Base-by-base conservation (phyloP, 148 eudicot genomes). In the Rhododendron ovatum region DNA sequence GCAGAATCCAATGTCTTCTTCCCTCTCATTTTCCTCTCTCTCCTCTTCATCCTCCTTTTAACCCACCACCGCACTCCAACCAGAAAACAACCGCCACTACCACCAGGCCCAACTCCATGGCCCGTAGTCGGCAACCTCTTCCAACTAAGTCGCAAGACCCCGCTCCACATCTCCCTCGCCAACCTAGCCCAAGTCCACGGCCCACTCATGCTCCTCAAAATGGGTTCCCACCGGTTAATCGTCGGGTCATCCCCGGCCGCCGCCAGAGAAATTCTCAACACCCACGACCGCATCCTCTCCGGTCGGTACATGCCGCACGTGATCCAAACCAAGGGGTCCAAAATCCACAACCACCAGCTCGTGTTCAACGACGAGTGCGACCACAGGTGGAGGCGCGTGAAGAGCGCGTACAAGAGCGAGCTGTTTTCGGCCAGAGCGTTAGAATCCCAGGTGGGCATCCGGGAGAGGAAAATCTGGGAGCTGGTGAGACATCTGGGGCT, bases 21-120 rank as follows among this genome's bases (percentile, higher is more conserved):
- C 75, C 75, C 35, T 3, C 17, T 26, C 75, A 2, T 69, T 28
- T 11, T 28, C 33, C 75, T 69, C 75, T 14, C 35, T 10, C 17
- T 26, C 1, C 35, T 69, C 37, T 28, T 69, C 75, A 11, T 28
- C 37, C 26, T n/a, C 33, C 75, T 69, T 4, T 28, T 69, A 11
- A 26, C 1, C 75, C 75, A 28, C 50, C 50, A 2, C 75, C 35
- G 35, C 35, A 9, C 75, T 12, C 11, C 33, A 26, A 69, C 33
- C 35, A 26, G 26, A 69, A 69, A 69, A 69, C 35, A n/a, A 69
- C 75, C 75, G 4, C 30, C 81, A 35, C 77, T 88, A 33, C 89
- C 89, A 53, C 87, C 84, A 26, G 84, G 89, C 11, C 86, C 87
- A 18, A 37, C 35, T 75, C 80, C 89, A 85, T 88, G 87, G 85